Percentiles rank a stretch among this genome's conserved stretches.
These are phyloP conservation scores for Stellera chamaejasme DNA, from an alignment of 345 rosid species.

Conservation along the genomic window DNA sequence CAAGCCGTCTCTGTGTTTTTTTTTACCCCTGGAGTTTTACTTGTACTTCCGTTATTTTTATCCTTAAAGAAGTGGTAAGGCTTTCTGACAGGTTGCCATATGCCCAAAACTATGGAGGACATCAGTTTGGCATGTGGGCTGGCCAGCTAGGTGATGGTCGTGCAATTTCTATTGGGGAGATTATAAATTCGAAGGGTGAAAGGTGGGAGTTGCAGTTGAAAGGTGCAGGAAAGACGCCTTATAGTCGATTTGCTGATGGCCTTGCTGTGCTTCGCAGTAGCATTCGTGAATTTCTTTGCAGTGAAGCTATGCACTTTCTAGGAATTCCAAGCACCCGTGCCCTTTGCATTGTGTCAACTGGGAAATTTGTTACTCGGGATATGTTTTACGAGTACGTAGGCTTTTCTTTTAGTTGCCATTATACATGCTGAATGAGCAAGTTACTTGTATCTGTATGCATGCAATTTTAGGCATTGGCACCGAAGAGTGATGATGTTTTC, in stretches of 20 bases:
- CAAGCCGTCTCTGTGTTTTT: not conserved
- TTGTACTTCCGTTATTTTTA: slow-evolving; percentile 1
- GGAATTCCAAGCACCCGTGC: slow-evolving; percentile 98
- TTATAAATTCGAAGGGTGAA: slow-evolving; percentile 68
- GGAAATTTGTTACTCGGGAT: slow-evolving; percentile 86
- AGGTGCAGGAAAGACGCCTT: slow-evolving; percentile 95
- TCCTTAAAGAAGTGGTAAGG: slow-evolving; percentile 7
- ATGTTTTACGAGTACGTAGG: slow-evolving; percentile 96
- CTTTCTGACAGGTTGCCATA: slow-evolving; percentile 52
- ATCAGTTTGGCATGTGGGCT: slow-evolving; percentile 98
- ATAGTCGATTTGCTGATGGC: slow-evolving; percentile 97
- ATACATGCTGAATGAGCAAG: not conserved
- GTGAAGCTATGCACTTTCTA: slow-evolving; percentile 88
- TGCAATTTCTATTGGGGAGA: slow-evolving; percentile 88
- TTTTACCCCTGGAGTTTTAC: not conserved
- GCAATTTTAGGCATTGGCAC: not conserved
- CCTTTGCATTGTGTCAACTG: slow-evolving; percentile 86
- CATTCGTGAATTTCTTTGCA: slow-evolving; percentile 90
- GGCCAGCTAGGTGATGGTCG: slow-evolving; percentile 99
- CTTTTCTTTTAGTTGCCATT: not conserved
- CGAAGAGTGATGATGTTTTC: too few species aligned
- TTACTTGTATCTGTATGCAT: not conserved
- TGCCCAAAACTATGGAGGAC: slow-evolving; percentile 97
- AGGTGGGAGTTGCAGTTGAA: slow-evolving; percentile 99
- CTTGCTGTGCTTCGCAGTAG: slow-evolving; percentile 96